Evolutionary conservation across 169 alveolate species (phyloP), one percentile per base, ranked within the genome.

Genomic region (Plasmodium vinckei): DNA sequence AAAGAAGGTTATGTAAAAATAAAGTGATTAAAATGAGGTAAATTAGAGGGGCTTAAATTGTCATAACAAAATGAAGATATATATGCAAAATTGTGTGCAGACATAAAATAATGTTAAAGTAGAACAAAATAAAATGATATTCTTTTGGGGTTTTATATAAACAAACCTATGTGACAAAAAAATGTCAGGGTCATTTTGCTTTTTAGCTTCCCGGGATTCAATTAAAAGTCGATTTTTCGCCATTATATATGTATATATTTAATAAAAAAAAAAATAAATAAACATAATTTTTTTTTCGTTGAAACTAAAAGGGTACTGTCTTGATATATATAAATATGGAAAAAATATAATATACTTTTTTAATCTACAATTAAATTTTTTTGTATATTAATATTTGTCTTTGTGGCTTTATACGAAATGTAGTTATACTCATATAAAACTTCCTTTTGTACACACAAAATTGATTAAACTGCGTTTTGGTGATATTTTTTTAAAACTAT

Each of bases 131-230:
- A 51, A 51, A 51, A 51, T 5, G 59, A 51, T 3, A 51, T 13
- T 12, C n/a, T 7, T 12, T 15, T 51, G 9, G 4, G 59, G 9
- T 51, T 51, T 51, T 13, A 51, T 15, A 15, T 13, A 17, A 21
- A 3, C 33, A 51, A 89, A 89, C 95, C 91, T 87, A 63, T 65
- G 92, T 17, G 68, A 56, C 54, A 94, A 65, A 9, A 79, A 88
- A 21, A 94, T 87, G 65, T 94, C 92, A 1, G 96, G 95, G 79
- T 94, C 96, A 46, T 75, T 87, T 63, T 79, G 86, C 60, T 71
- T 92, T 73, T 73, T 75, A 49, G 94, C 86, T 75, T 94, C 96
- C 71, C 92, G 93, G 15, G 94, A 67, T 77, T 94, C 96, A 88
- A 92, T 94, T 47, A 92, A 87, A 53, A 94, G 94, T 68, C 96